Percentiles rank a stretch among this genome's conserved stretches.
Evolutionary conservation across 257 asterid genomes (phyloP).

Genomic region (Solanum verrucosum): DNA sequence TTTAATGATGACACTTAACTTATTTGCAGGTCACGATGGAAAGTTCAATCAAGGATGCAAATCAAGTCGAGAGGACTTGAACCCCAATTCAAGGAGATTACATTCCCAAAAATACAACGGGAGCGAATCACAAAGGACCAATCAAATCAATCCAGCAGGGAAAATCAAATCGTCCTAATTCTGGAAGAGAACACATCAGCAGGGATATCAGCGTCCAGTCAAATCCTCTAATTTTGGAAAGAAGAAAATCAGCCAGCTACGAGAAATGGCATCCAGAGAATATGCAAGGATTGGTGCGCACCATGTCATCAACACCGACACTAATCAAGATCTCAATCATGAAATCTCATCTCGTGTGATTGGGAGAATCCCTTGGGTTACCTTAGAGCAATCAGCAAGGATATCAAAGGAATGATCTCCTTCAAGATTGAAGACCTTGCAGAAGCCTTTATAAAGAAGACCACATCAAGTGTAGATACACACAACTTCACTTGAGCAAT

Average conservation of each 20-base stretch:
- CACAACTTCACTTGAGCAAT: neutral
- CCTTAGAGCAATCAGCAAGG: neutral
- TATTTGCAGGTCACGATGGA: neutral
- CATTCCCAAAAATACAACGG: neutral
- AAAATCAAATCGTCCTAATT: neutral
- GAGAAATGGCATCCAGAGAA: neutral
- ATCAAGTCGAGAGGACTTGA: neutral
- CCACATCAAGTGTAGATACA: neutral
- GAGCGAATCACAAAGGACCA: neutral
- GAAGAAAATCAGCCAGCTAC: neutral
- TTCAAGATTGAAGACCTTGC: neutral
- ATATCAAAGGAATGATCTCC: neutral
- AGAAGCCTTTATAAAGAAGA: neutral
- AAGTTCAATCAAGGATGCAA: neutral
- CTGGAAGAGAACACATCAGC: neutral
- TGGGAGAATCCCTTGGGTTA: neutral
- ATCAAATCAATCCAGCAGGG: neutral
- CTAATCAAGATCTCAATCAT: neutral
- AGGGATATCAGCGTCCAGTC: neutral
- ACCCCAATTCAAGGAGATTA: neutral
- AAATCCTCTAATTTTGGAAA: neutral
- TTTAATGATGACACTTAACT: neutral
- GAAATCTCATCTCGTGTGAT: neutral
- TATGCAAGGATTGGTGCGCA: neutral
- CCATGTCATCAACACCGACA: neutral